phyloP scores from a whole-genome alignment of 1,139 yeast genomes.

The Suhomyces wounanorum region DNA sequence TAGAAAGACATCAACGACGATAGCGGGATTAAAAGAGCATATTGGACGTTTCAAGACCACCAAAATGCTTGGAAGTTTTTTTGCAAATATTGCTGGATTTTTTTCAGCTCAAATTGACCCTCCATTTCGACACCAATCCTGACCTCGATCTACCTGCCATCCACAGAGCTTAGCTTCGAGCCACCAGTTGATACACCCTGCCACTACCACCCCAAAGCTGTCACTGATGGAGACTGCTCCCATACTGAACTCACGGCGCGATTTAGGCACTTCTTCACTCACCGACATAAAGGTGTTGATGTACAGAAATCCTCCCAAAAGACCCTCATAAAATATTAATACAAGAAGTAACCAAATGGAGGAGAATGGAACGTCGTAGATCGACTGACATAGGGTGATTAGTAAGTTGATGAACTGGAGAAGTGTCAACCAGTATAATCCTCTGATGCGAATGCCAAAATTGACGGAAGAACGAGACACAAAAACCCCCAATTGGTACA shows the following conservation, averaged over 20 bases:
- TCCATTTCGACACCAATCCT: constrained; percentile 57
- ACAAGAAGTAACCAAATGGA: constrained; percentile 60
- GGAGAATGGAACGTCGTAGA: constrained; percentile 56
- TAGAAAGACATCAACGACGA: neutral
- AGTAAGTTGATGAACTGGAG: constrained; percentile 70
- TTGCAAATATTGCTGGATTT: too few species aligned
- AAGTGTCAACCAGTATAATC: constrained; percentile 60
- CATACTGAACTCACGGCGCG: constrained; percentile 79
- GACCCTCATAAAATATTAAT: constrained; percentile 79
- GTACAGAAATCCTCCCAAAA: constrained; percentile 87
- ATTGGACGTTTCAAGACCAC: too few species aligned
- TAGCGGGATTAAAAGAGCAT: too few species aligned
- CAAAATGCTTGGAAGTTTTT: too few species aligned
- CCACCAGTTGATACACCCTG: constrained; percentile 75
- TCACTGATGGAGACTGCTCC: constrained; percentile 95
- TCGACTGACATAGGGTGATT: constrained; percentile 63
- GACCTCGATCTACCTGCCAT: constrained; percentile 62
- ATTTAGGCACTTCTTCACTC: constrained; percentile 57
- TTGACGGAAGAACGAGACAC: constrained; percentile 83
- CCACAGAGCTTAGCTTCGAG: constrained; percentile 67
- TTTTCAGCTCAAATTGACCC: too few species aligned
- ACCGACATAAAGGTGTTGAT: constrained; percentile 85
- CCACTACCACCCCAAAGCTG: constrained; percentile 80
- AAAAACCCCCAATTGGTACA: constrained; percentile 91
- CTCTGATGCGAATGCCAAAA: constrained; percentile 56